Evolutionary conservation across 140 eudicot species (phyloP), one percentile per base, ranked within the genome.

Genomic region (Senecio squalidus): DNA sequence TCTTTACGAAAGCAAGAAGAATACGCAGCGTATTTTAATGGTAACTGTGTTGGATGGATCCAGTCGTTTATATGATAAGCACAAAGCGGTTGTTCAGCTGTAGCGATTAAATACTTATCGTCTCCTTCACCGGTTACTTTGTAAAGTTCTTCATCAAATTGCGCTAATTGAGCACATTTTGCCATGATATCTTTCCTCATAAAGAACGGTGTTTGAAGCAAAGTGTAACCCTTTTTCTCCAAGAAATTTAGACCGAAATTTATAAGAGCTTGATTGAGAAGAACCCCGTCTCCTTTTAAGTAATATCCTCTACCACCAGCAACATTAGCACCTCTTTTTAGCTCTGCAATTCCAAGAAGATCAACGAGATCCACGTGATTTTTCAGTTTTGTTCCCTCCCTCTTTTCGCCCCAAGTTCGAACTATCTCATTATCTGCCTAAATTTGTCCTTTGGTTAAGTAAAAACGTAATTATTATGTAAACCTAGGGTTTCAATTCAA

Each of bases 281-380:
- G 78, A 20, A 85, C 86, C 4, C 95, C 95, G 26, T 65, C 89
- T 3, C 82, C 89, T 68, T 81, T 85, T 60, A 81, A 61, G 66
- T 81, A 84, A 63, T 71, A 85, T 3, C 95, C 95, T 76, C 95
- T 70, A 13, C 90, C 86, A 64, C 90, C 90, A 31, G 90, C 95
- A 27, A 82, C 86, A 53, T 78, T 79, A 33, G 95, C 79, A 69
- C 94, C 97, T 76, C 75, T 80, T 64, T 82, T 83, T 18, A 62
- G 27, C 38, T 90, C 97, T 9, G 95, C 97, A 45, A 90, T 83
- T 43, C 94, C 95, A 30, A 90, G 95, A 68, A 83, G 88, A 67
- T 85, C 94, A 60, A 90, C 97, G 57, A 90, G 95, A 3, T 85
- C 95, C 50, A 90, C 97, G 17, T 90, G 97, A 67, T 77, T 83